Base-by-base conservation (phyloP, 1,284 basidiomycete species). In the Cutaneotrichosporon dermatis region DNA sequence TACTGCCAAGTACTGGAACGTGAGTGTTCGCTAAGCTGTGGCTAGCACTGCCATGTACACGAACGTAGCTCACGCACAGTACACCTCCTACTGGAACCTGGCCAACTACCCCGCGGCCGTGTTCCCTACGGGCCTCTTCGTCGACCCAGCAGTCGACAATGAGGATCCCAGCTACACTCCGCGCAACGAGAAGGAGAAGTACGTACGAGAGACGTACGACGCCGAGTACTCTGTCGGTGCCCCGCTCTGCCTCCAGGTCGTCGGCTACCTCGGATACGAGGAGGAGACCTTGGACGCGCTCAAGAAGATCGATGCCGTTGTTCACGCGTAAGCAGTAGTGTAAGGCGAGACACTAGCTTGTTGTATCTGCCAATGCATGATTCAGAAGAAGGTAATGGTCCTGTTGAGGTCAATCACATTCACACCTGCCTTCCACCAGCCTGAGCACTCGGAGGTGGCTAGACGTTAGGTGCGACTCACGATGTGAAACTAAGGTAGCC, bases 21-120 rank as follows among this genome's bases (percentile, higher is more conserved):
- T 40, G 39, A 40, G 39, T 40, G 39, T 8, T 40, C 25, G 25
- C 25, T 25, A 25, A 40, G 12, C 82, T 81, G 86, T 88, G 72
- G 82, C 83, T 0, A 73, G 79, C 35, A 85, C 86, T 0, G 72
- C 87, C 15, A 79, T 82, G 4, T 81, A 87, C 60, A 83, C 88
- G 55, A 80, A 88, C 39, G 25, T 25, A 25, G 39, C 39, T 40
- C 39, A 40, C 39, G 8, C 25, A 9, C 39, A 40, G 39, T 89
- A 88, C 67, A 88, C 88, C 0, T 79, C 80, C 67, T 65, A 84
- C 46, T 89, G 83, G 82, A 90, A 89, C 69, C 71, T 81, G 4
- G 80, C 88, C 36, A 88, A 90, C 70, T 88, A 85, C 66, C 81
- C 88, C 0, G 81, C 83, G 2, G 79, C 84, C 10, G 78, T 84